Evolutionary conservation across 2,329 filamentous ascomycete species (phyloP).

Genomic region (Fusarium sp.): DNA sequence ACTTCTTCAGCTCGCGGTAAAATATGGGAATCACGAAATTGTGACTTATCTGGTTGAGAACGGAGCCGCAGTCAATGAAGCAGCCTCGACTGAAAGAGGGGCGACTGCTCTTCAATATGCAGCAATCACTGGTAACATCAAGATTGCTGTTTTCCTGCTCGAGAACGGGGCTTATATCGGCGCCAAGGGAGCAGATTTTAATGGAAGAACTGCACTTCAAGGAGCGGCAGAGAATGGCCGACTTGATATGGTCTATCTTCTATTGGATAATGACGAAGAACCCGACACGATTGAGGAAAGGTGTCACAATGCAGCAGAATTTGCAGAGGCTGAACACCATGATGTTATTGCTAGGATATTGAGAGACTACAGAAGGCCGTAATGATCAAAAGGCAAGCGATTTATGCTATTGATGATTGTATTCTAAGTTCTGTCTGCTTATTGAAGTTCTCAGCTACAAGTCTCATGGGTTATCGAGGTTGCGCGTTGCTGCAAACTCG

Average conservation of each 20-base stretch:
- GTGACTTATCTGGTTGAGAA: not conserved
- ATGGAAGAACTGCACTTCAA: not conserved
- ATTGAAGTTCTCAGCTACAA: too few species aligned
- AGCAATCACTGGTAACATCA: not conserved
- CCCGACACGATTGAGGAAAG: not conserved
- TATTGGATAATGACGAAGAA: conserved; percentile 10
- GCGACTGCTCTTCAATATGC: conserved; percentile 6
- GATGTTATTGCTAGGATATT: not conserved
- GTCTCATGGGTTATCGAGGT: not conserved
- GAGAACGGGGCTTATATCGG: not conserved
- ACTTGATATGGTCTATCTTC: conserved; percentile 14
- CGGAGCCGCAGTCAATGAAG: accelerated
- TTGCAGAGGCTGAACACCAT: not conserved
- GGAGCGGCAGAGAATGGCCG: not conserved
- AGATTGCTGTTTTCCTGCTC: not conserved
- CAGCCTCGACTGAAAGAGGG: accelerated
- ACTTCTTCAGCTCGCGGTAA: not conserved
- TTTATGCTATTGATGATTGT: not conserved
- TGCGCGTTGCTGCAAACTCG: not conserved
- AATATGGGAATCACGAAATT: not conserved
- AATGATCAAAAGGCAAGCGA: not conserved
- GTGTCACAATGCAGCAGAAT: not conserved
- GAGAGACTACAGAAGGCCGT: not conserved
- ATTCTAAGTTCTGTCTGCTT: not conserved
- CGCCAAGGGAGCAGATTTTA: accelerated